Percentiles rank a stretch among this genome's conserved stretches.
phyloP scores from a whole-genome alignment of 768 basidiomycete genomes.

The Trametes coccinea region DNA sequence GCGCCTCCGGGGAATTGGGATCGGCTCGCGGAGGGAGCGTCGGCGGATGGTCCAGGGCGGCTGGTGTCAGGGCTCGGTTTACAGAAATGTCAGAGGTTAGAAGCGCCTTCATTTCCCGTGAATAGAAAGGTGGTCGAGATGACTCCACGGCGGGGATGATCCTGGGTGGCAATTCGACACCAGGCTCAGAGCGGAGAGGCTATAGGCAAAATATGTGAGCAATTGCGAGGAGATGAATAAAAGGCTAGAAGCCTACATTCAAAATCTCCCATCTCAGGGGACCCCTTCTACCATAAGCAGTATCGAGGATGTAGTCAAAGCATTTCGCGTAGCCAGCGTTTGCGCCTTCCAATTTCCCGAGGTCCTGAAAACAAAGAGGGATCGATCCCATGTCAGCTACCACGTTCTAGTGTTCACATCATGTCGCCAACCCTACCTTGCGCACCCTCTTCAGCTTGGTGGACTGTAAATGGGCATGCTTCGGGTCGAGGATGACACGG shows the following conservation, averaged over 20 bases:
- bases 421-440: constrained; percentile 42
- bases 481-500: constrained; percentile 44
- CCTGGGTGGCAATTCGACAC: constrained; percentile 39
- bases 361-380: constrained; percentile 41
- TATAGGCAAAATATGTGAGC: constrained; percentile 31
- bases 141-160: constrained; percentile 53
- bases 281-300: constrained; percentile 78
- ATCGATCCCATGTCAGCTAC: not conserved
- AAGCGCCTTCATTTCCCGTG: constrained; percentile 60
- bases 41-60: constrained; percentile 50
- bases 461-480: constrained; percentile 33
- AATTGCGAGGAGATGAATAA: not conserved
- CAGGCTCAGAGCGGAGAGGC: constrained; percentile 57
- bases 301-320: constrained; percentile 58
- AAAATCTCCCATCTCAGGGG: constrained; percentile 69
- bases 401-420: not conserved
- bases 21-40: constrained; percentile 58
- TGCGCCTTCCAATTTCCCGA: constrained; percentile 53
- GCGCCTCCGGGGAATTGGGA: constrained; percentile 57
- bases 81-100: constrained; percentile 53
- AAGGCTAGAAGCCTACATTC: constrained; percentile 44
- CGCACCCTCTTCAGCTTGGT: constrained; percentile 50
- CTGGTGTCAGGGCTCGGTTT: constrained; percentile 44
- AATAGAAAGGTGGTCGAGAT: constrained; percentile 66
- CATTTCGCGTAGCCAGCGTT: constrained; percentile 50